Conservation (phyloP, 2,329 filamentous ascomycete genomes). For the Fusarium drepaniforme region DNA sequence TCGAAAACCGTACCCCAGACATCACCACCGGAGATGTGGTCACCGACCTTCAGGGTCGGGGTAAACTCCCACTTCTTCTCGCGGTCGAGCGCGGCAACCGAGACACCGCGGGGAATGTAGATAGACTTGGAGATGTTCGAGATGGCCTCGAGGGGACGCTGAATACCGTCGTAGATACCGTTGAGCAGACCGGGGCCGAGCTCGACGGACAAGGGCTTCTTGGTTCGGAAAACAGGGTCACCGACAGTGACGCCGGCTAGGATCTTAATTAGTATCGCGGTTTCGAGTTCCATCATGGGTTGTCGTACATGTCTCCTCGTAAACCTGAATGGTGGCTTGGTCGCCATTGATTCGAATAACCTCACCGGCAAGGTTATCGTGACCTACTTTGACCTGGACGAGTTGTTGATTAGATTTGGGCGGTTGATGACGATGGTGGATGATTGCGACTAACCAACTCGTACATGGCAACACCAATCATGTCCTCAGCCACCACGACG, state of each 20-base stretch:
- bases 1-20: conserved; percentile 96
- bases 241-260: conserved; percentile 94
- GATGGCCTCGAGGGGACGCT: conserved; percentile 91
- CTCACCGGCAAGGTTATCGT: conserved; percentile 93
- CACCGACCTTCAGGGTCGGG: conserved; percentile 91
- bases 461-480: conserved; percentile 99
- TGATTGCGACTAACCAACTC: conserved; percentile 77
- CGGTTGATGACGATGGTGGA: conserved; percentile 6
- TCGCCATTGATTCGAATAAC: conserved; percentile 98
- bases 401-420: conserved; percentile 23
- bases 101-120: conserved; percentile 96
- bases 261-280: conserved; percentile 31
- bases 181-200: conserved; percentile 97
- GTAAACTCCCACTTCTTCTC: conserved; percentile 97
- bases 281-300: conserved; percentile 7
- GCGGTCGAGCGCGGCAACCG: conserved; percentile 88
- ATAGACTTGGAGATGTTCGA: conserved; percentile 84
- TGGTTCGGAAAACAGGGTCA: conserved; percentile 89
- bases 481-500: conserved; percentile 96
- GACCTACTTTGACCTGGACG: conserved; percentile 85
- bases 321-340: conserved; percentile 97
- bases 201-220: conserved; percentile 97
- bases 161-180: conserved; percentile 99
- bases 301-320: conserved; percentile 92
- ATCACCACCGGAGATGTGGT: conserved; percentile 96